Base-by-base conservation (phyloP, 1,284 basidiomycete genomes). In the Ceratobasidium sp. region DNA sequence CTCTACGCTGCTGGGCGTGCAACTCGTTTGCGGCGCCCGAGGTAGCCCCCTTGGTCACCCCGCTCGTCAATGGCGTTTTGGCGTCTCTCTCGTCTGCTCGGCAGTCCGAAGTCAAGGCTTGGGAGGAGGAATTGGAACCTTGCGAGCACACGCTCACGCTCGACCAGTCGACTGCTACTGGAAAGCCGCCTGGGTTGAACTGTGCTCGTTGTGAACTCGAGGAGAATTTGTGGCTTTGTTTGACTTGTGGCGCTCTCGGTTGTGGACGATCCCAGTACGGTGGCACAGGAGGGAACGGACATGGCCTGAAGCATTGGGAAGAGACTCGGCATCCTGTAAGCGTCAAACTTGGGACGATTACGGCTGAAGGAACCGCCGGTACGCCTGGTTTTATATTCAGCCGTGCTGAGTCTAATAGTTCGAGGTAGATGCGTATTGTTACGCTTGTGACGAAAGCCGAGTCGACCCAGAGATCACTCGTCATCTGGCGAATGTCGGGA, bases 331-430 rank as follows among this genome's bases (percentile, higher is more conserved):
- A 99, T 81, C 88, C 91, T 0, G 87, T 97, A 29, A 93, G 92
- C 74, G 96, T 98, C 63, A 99, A 99, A 81, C 86, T 98, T 1
- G 97, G 97, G 1, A 99, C 97, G 0, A 98, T 99, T 79, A 98
- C 96, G 0, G 92, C 97, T 0, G 96, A 99, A 80, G 97, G 97
- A 1, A 88, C 84, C 6, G 97, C 94, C 75, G 94, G 94, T 94
- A 74, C 54, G 85, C 31, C 34, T 74, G 56, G 29, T 16, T 51
- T n/a, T 29, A 13, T 76, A n/a, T 8, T 51, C n/a, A 74, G 31
- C 48, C 53, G 48, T 61, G 54, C 39, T 11, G 7, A 54, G 0
- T 66, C 48, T 59, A 6, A 11, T 31, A 14, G n/a, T n/a, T 16
- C 19, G 3, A 34, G 19, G 13, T 61, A 95, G 97, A 98, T 79